Evolutionary conservation across 2,329 filamentous ascomycete genomes (phyloP), one percentile per base, ranked within the genome.

Genomic region (Verticillium nonalfalfae): DNA sequence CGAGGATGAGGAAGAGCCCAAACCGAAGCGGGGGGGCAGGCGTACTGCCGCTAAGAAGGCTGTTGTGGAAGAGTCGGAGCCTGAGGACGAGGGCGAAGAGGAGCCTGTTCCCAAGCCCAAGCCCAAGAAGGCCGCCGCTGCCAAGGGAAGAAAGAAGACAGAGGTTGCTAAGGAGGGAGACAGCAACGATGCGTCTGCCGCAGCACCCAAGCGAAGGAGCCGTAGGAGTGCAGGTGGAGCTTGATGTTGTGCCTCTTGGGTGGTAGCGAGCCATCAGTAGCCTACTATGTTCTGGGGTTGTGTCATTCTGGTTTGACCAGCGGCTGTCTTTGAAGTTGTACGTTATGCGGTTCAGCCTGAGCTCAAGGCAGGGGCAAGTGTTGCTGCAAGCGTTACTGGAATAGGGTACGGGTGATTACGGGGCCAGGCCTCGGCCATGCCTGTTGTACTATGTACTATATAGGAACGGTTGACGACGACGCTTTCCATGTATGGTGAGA

Each of bases 81-180:
- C 52, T 6, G 64, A 64, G 58, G 68, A 70, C 1, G 67, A 68
- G 11, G 65, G 67, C 35, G 62, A 67, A 26, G 68, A 71, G 58
- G 70, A 76, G 66, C 66, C 72, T 35, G 72, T 67, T 5, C 66
- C 73, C 13, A 77, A 73, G 68, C 64, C 70, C 35, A 75, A 72
- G 67, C 67, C 68, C 56, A 66, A 68, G 60, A 65, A 68, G 55
- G 73, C 71, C 67, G 61, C 65, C 9, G 64, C 64, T 10, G 50
- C 57, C 33, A 63, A 62, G 56, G 59, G 61, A 5, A 18, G 56
- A 18, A 62, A 62, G 57, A 64, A 61, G 54, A 56, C 21, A n/a
- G 61, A 64, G 57, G 56, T 26, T 6, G 61, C 63, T 14, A 65
- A 35, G 26, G 26, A 26, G 9, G 55, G 64, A 18, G 64, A 62